Conservation (phyloP, 2,329 filamentous ascomycete species). For the Pezicula rhizophila region DNA sequence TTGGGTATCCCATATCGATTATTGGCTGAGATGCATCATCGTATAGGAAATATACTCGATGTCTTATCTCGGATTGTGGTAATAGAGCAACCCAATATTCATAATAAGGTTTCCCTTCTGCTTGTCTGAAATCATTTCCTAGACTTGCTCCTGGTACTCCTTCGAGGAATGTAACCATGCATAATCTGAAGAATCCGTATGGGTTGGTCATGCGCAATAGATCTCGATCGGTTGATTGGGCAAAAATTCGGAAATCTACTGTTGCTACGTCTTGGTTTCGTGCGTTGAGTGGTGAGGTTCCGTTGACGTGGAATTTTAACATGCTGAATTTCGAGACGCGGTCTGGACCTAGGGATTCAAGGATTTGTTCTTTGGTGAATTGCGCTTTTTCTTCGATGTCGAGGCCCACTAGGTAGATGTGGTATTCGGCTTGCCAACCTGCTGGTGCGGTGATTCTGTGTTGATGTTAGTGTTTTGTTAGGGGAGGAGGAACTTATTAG, state of each 20-base stretch:
- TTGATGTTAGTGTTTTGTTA: too few species aligned
- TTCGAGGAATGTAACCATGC: slow-evolving; percentile 28
- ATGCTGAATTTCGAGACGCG: slow-evolving; percentile 1
- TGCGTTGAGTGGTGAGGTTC: slow-evolving; percentile 30
- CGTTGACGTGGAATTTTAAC: slow-evolving; percentile 24
- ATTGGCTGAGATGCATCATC: slow-evolving; percentile 12
- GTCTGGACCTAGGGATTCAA: slow-evolving; percentile 2
- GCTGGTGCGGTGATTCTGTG: slow-evolving; percentile 32
- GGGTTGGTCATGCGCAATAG: slow-evolving; percentile 29
- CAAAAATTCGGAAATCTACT: slow-evolving; percentile 39
- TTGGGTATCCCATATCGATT: slow-evolving; percentile 4
- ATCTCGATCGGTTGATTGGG: slow-evolving; percentile 35
- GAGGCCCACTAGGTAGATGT: slow-evolving; percentile 37
- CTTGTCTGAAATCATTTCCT: slow-evolving; percentile 32
- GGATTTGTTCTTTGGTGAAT: slow-evolving; percentile 33
- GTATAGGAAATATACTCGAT: slow-evolving; percentile 11
- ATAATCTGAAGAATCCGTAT: slow-evolving; percentile 24
- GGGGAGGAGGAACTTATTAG: too few species aligned
- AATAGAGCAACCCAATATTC: slow-evolving; percentile 21
- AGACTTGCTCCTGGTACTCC: slow-evolving; percentile 31
- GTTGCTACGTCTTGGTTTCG: slow-evolving; percentile 39
- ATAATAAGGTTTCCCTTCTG: slow-evolving; percentile 23
- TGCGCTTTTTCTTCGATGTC: slow-evolving; percentile 35
- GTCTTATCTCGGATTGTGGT: slow-evolving; percentile 15
- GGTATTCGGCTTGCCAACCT: slow-evolving; percentile 37